Evolutionary conservation across 2,329 filamentous ascomycete species (phyloP).

Genomic region (Ophiognomonia clavigignenti-juglandacearum): DNA sequence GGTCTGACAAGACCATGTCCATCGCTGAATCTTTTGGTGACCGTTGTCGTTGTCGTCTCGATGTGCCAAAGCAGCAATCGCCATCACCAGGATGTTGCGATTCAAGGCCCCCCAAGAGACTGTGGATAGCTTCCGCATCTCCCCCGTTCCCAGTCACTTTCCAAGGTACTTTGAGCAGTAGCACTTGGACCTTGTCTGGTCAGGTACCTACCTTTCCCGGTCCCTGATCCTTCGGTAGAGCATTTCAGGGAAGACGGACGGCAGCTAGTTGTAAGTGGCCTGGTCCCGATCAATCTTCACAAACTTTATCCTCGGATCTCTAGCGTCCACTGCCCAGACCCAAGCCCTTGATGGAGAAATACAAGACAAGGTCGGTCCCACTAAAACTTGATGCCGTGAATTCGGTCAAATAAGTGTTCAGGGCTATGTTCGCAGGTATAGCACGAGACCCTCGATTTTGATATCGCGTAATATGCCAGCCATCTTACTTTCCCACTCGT

Average conservation of each 20-base stretch:
- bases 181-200: too few species aligned
- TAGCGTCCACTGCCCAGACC: conserved; percentile 1
- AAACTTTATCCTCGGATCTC: conserved; percentile 17
- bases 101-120: conserved; percentile 1
- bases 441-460: neutral
- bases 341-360: neutral
- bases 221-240: conserved; percentile 17
- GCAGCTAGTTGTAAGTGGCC: conserved; percentile 10
- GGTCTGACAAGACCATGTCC: too few species aligned
- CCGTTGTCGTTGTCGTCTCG: too few species aligned
- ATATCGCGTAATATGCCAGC: conserved; percentile 3
- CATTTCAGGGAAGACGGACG: conserved; percentile 12
- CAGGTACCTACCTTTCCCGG: too few species aligned
- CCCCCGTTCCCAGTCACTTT: conserved; percentile 11
- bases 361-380: neutral
- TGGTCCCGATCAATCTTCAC: conserved; percentile 14
- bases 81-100: conserved; percentile 1
- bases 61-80: neutral
- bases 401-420: conserved; percentile 16
- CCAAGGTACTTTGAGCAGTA: too few species aligned
- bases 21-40: too few species aligned
- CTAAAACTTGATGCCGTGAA: neutral
- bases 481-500: neutral
- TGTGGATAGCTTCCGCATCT: conserved; percentile 10
- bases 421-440: neutral